Percentiles rank a stretch among this genome's conserved stretches.
These are phyloP conservation scores for Spatholobus suberectus DNA, from an alignment of 306 rosid genomes.

Conservation along the genomic window DNA sequence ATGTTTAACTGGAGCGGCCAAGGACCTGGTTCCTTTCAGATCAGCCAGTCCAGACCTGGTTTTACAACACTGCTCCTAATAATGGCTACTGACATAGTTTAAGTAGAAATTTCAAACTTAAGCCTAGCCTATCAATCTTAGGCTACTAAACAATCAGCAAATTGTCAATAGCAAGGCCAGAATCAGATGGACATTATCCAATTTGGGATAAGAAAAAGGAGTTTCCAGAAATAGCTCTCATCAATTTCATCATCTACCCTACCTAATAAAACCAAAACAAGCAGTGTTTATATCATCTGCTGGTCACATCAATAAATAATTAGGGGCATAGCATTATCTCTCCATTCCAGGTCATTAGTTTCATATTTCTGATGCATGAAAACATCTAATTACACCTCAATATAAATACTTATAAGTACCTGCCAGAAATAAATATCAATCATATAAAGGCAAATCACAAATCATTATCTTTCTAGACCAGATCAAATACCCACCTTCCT, in stretches of 20 bases:
- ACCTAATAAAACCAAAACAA: constrained; percentile 34
- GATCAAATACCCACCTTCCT: constrained; percentile 75
- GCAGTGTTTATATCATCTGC: constrained; percentile 9
- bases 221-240: not conserved
- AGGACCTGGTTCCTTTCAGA: constrained; percentile 34
- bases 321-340: constrained; percentile 10
- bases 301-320: constrained; percentile 11
- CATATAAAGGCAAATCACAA: constrained; percentile 7
- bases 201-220: not conserved
- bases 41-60: not conserved
- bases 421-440: constrained; percentile 1
- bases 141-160: constrained; percentile 18
- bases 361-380: not conserved
- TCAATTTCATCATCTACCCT: constrained; percentile 10
- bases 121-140: not conserved
- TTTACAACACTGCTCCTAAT: not conserved
- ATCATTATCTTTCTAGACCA: constrained; percentile 16
- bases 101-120: constrained; percentile 5
- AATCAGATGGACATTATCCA: constrained; percentile 17
- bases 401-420: not conserved
- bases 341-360: constrained; percentile 29
- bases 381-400: constrained; percentile 3
- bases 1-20: not conserved
- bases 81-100: not conserved
- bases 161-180: not conserved